phyloP scores from a whole-genome alignment of 2,329 filamentous ascomycete genomes.

The Chaetomiaceae sp. region DNA sequence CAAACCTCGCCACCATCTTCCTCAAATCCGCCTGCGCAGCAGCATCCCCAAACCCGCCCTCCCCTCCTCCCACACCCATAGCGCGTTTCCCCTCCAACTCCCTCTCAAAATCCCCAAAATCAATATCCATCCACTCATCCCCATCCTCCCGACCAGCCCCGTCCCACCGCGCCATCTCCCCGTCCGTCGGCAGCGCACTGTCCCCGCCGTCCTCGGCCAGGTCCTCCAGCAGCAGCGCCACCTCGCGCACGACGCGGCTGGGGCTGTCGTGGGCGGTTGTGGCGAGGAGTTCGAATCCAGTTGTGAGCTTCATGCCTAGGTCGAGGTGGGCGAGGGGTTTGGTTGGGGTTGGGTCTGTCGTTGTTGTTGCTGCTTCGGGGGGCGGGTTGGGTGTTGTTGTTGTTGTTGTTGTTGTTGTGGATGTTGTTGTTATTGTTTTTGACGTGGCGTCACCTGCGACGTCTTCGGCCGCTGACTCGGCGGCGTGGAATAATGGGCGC shows the following conservation, averaged over 20 bases:
- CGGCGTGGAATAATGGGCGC: slow-evolving; percentile 36
- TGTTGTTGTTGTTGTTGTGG: too few species aligned
- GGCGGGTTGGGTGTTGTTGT: slow-evolving; percentile 7
- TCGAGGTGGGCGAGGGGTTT: slow-evolving; percentile 46
- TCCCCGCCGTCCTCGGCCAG: slow-evolving; percentile 65
- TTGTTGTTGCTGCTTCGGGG: background rate
- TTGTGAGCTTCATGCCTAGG: slow-evolving; percentile 82
- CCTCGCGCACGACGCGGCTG: slow-evolving; percentile 65
- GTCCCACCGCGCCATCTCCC: slow-evolving; percentile 69
- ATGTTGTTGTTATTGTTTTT: too few species aligned
- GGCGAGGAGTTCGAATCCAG: slow-evolving; percentile 85
- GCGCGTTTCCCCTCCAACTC: slow-evolving; percentile 58
- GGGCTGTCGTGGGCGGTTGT: slow-evolving; percentile 62
- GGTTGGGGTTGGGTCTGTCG: background rate
- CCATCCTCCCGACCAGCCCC: slow-evolving; percentile 62
- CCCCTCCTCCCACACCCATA: slow-evolving; percentile 29
- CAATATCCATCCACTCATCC: slow-evolving; percentile 88
- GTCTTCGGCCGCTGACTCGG: slow-evolving; percentile 25
- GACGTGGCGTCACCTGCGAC: too few species aligned
- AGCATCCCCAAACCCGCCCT: slow-evolving; percentile 54
- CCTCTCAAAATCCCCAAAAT: slow-evolving; percentile 80
- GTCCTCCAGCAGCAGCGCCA: slow-evolving; percentile 72
- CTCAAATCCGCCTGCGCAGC: slow-evolving; percentile 70
- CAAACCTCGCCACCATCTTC: slow-evolving; percentile 91
- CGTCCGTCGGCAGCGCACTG: slow-evolving; percentile 59